These are phyloP conservation scores for Colletotrichum godetiae DNA, from an alignment of 2,329 filamentous ascomycete genomes.

Conservation along the genomic window DNA sequence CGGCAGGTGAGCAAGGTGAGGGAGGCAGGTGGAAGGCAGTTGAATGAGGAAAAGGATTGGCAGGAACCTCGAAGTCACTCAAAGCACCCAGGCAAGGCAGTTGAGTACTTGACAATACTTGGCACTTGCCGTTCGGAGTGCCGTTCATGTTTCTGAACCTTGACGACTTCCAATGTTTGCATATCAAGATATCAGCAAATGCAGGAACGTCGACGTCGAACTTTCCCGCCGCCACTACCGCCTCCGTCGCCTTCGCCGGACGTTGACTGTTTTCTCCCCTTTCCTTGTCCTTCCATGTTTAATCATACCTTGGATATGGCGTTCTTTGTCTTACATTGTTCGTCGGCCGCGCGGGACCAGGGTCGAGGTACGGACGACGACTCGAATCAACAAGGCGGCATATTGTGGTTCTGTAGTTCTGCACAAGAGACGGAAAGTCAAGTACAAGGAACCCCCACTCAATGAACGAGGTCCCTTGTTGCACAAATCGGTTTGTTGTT, in stretches of 20 bases:
- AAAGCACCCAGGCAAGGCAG: neutral
- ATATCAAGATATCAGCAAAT: neutral
- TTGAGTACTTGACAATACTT: neutral
- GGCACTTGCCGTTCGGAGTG: neutral
- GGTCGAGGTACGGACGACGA: neutral
- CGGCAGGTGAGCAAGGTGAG: neutral
- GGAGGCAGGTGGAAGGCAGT: neutral
- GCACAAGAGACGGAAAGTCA: neutral
- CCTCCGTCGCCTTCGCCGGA: neutral
- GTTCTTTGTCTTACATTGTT: neutral
- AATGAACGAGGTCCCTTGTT: neutral
- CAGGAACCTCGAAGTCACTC: neutral
- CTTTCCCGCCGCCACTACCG: neutral
- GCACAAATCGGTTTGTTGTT: conserved; percentile 1
- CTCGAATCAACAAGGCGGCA: neutral
- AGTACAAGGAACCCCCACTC: neutral
- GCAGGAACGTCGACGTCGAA: neutral
- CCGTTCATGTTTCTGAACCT: neutral
- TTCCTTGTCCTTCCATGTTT: neutral
- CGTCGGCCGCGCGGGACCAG: neutral
- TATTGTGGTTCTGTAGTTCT: neutral
- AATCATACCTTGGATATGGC: neutral
- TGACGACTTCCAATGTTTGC: neutral
- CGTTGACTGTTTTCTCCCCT: neutral
- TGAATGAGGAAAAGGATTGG: neutral